phyloP scores from a whole-genome alignment of 768 basidiomycete genomes.

The Amanita polypyramis region DNA sequence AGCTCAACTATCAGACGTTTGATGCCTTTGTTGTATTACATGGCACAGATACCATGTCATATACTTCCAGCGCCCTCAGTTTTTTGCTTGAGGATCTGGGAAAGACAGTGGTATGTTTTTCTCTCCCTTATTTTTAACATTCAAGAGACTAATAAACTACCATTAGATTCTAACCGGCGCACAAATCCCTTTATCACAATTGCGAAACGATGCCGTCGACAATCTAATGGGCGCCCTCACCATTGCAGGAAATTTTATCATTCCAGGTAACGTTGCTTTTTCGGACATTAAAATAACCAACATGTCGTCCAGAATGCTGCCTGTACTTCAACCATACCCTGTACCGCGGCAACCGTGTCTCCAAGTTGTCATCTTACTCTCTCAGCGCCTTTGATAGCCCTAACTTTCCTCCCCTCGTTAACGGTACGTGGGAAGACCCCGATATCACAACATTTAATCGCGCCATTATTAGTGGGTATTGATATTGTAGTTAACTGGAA shows the following conservation, averaged over 20 bases:
- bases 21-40: conserved; percentile 90
- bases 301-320: conserved; percentile 51
- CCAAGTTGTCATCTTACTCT: conserved; percentile 74
- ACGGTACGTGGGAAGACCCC: conserved; percentile 38
- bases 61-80: conserved; percentile 79
- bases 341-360: conserved; percentile 78
- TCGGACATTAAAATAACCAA: neutral
- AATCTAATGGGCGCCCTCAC: conserved; percentile 85
- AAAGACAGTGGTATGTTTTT: conserved; percentile 63
- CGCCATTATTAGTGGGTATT: conserved; percentile 56
- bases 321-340: conserved; percentile 87
- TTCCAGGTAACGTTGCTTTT: conserved; percentile 53
- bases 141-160: neutral
- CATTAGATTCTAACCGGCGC: conserved; percentile 83
- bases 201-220: conserved; percentile 91
- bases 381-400: conserved; percentile 79
- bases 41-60: conserved; percentile 89
- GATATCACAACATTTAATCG: neutral
- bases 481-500: conserved; percentile 88
- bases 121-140: neutral
- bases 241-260: conserved; percentile 84
- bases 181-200: conserved; percentile 84
- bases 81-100: conserved; percentile 90
- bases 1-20: conserved; percentile 76
- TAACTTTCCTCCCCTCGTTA: conserved; percentile 73